Evolutionary conservation across 805 yeast genomes (phyloP).

Genomic region (Candida maesae): DNA sequence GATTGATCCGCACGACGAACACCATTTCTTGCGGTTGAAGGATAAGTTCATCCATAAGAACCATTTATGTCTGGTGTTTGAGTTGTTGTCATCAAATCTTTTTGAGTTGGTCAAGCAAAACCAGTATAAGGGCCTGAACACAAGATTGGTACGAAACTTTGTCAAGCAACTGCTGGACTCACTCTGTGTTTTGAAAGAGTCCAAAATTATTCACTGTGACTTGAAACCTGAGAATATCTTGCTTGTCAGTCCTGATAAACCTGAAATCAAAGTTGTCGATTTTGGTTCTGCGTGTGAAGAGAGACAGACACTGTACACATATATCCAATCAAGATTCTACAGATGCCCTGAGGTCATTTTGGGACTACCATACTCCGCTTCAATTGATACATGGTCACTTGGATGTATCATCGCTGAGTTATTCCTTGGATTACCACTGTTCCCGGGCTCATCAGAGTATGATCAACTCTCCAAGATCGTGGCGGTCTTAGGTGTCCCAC

Average conservation of each 20-base stretch:
- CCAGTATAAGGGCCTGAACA: slow-evolving; percentile 85
- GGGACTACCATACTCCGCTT: slow-evolving; percentile 87
- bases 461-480: slow-evolving; percentile 83
- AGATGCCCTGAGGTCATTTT: slow-evolving; percentile 92
- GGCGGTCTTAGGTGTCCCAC: slow-evolving; percentile 82
- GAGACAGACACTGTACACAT: slow-evolving; percentile 82
- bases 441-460: slow-evolving; percentile 93
- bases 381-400: slow-evolving; percentile 96
- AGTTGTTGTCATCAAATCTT: slow-evolving; percentile 78
- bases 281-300: slow-evolving; percentile 96
- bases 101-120: slow-evolving; percentile 91
- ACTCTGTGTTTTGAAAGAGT: slow-evolving; percentile 71
- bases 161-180: slow-evolving; percentile 81
- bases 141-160: slow-evolving; percentile 72
- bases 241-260: slow-evolving; percentile 63
- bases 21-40: slow-evolving; percentile 70
- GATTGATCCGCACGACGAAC: slow-evolving; percentile 65
- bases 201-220: slow-evolving; percentile 91
- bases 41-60: slow-evolving; percentile 91
- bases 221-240: slow-evolving; percentile 94
- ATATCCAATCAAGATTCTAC: slow-evolving; percentile 89
- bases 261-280: slow-evolving; percentile 84
- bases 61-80: slow-evolving; percentile 91
- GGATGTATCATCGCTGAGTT: slow-evolving; percentile 92
- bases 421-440: slow-evolving; percentile 85